A percentile compares a stretch with the other conserved stretches of the same genome.
These are phyloP conservation scores for Beta macrorhiza DNA, from an alignment of 179 eudicot genomes.

Conservation along the genomic window DNA sequence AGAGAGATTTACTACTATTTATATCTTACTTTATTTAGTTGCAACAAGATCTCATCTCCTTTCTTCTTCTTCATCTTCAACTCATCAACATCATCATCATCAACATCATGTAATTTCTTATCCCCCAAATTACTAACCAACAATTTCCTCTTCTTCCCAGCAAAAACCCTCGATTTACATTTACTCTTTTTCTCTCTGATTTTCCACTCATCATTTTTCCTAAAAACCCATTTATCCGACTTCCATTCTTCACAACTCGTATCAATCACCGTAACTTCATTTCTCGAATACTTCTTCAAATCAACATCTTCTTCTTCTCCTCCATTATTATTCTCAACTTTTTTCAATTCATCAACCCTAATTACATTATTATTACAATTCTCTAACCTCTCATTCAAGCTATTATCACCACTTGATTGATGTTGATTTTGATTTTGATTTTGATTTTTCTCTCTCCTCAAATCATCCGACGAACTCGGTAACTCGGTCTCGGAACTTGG, in stretches of 20 bases:
- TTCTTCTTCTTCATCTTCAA: slow-evolving; percentile 14
- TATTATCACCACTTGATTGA: slow-evolving; percentile 35
- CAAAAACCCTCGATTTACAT: slow-evolving; percentile 17
- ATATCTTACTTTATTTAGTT: slow-evolving; percentile 29
- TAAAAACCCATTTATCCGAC: slow-evolving; percentile 57
- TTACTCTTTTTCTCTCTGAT: slow-evolving; percentile 58
- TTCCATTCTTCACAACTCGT: slow-evolving; percentile 62
- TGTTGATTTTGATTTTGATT: background rate
- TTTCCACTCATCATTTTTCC: slow-evolving; percentile 74
- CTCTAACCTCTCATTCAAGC: slow-evolving; percentile 24
- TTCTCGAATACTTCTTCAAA: slow-evolving; percentile 53
- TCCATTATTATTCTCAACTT: background rate
- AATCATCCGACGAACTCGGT: slow-evolving; percentile 31
- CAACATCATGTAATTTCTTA: slow-evolving; percentile 6
- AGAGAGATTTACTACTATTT: background rate
- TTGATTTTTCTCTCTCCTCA: slow-evolving; percentile 31
- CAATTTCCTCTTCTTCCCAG: slow-evolving; percentile 49
- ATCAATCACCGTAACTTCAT: slow-evolving; percentile 66
- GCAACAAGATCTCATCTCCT: slow-evolving; percentile 22
- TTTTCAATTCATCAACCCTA: background rate
- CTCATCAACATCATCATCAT: background rate
- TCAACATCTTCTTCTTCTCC: slow-evolving; percentile 29
- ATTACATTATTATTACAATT: too few relatives aligned
- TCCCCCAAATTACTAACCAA: slow-evolving; percentile 10
- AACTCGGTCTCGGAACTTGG: slow-evolving; percentile 21